These are phyloP conservation scores for Lactarius vividus DNA, from an alignment of 768 basidiomycete genomes.

Conservation along the genomic window DNA sequence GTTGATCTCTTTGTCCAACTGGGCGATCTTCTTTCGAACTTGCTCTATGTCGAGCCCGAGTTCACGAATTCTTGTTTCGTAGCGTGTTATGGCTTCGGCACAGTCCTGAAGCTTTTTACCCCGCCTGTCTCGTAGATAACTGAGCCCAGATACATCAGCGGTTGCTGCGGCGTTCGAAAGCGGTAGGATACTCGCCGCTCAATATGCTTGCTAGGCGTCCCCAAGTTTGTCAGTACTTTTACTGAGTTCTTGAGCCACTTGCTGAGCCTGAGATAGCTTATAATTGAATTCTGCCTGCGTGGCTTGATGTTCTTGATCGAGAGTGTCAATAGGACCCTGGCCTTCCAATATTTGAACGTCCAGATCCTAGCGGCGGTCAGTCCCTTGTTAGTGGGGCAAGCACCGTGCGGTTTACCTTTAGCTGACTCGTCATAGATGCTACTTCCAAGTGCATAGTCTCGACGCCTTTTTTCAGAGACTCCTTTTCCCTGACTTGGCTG, in stretches of 20 bases:
- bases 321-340: slow-evolving; percentile 59
- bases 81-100: slow-evolving; percentile 49
- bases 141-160: slow-evolving; percentile 33
- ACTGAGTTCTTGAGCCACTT: slow-evolving; percentile 60
- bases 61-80: slow-evolving; percentile 46
- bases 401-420: slow-evolving; percentile 45
- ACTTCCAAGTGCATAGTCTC: slow-evolving; percentile 59
- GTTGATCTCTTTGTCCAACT: slow-evolving; percentile 75
- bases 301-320: slow-evolving; percentile 55
- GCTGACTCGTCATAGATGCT: slow-evolving; percentile 39
- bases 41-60: slow-evolving; percentile 41
- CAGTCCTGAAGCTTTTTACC: slow-evolving; percentile 59
- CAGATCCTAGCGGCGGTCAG: slow-evolving; percentile 47
- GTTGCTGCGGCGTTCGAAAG: neutral
- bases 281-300: slow-evolving; percentile 48
- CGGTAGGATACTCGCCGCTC: slow-evolving; percentile 51
- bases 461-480: slow-evolving; percentile 53
- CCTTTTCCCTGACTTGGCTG: slow-evolving; percentile 58
- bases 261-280: slow-evolving; percentile 52
- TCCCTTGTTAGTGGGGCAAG: neutral
- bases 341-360: slow-evolving; percentile 59
- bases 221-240: slow-evolving; percentile 60
- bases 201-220: slow-evolving; percentile 55
- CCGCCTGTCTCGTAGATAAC: slow-evolving; percentile 72
- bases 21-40: slow-evolving; percentile 45